These are phyloP conservation scores for Populus hybrid DNA, from an alignment of 441 rosid genomes.

Conservation along the genomic window DNA sequence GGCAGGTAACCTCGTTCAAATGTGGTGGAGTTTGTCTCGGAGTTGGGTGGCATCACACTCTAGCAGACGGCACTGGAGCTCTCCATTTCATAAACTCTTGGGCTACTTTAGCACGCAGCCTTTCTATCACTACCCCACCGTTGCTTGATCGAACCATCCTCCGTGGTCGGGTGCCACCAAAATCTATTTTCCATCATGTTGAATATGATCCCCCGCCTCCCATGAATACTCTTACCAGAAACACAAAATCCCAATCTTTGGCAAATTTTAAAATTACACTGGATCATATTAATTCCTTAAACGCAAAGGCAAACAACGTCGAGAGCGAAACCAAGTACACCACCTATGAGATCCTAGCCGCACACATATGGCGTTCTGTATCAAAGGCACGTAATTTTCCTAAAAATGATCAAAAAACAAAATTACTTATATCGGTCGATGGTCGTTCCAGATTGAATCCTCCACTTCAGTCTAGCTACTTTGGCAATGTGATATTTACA, in stretches of 20 bases:
- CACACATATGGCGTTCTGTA: constrained; percentile 8
- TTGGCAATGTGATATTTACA: not conserved
- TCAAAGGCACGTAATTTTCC: constrained; percentile 2
- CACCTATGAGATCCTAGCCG: constrained; percentile 4
- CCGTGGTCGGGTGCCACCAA: not conserved
- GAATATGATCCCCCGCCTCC: not conserved
- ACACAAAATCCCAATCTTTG: not conserved
- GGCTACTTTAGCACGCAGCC: constrained; percentile 7
- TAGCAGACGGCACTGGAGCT: constrained; percentile 3
- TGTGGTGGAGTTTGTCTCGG: constrained; percentile 22
- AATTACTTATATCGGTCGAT: not conserved
- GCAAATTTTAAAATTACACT: constrained; percentile 14
- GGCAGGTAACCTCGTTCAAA: constrained; percentile 12
- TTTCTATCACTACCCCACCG: not conserved
- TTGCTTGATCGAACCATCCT: not conserved
- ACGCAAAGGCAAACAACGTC: not conserved
- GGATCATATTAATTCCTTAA: constrained; percentile 14
- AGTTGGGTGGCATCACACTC: constrained; percentile 9
- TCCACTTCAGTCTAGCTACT: not conserved
- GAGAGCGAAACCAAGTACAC: not conserved
- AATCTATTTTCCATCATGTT: not conserved
- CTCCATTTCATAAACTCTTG: constrained; percentile 6
- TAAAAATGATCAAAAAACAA: not conserved
- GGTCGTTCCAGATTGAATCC: constrained; percentile 8
- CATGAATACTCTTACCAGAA: not conserved